Evolutionary conservation across 1,284 basidiomycete genomes (phyloP).

Genomic region (Ganoderma boninense): DNA sequence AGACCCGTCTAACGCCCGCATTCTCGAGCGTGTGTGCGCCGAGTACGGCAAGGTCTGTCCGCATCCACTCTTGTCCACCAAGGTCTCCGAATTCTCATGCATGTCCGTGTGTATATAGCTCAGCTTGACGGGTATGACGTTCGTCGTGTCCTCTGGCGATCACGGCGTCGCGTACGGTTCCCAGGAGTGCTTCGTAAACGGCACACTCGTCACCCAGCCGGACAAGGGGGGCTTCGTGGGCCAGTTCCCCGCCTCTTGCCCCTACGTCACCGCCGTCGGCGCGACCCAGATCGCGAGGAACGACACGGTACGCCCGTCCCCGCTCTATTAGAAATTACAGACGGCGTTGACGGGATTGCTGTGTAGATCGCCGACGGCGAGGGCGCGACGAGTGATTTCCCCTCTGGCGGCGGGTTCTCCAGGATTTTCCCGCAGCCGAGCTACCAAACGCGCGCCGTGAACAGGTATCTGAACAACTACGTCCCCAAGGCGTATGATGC

Average conservation of each 20-base stretch:
- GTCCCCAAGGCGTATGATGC: constrained; percentile 45
- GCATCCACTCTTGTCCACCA: constrained; percentile 40
- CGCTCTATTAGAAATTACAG: background rate
- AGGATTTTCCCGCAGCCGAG: constrained; percentile 47
- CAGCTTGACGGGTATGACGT: constrained; percentile 54
- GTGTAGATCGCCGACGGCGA: constrained; percentile 4
- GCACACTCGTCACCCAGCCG: constrained; percentile 23
- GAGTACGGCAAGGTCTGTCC: constrained; percentile 55
- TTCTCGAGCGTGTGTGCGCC: constrained; percentile 52
- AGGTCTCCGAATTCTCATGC: background rate
- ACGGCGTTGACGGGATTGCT: background rate
- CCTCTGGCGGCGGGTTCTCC: constrained; percentile 54
- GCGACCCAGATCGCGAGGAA: constrained; percentile 32
- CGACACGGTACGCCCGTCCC: constrained; percentile 25
- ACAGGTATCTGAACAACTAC: constrained; percentile 39
- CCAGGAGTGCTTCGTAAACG: constrained; percentile 38
- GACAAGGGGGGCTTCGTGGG: constrained; percentile 41
- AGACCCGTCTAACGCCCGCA: constrained; percentile 51
- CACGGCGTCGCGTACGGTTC: constrained; percentile 59
- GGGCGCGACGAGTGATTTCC: constrained; percentile 34
- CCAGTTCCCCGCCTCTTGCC: constrained; percentile 34
- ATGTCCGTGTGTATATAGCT: constrained; percentile 34
- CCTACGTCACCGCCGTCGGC: constrained; percentile 36
- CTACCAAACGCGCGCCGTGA: constrained; percentile 47
- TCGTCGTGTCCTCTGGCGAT: constrained; percentile 61